phyloP scores from a whole-genome alignment of 345 rosid genomes.

The Bruguiera sexangula region DNA sequence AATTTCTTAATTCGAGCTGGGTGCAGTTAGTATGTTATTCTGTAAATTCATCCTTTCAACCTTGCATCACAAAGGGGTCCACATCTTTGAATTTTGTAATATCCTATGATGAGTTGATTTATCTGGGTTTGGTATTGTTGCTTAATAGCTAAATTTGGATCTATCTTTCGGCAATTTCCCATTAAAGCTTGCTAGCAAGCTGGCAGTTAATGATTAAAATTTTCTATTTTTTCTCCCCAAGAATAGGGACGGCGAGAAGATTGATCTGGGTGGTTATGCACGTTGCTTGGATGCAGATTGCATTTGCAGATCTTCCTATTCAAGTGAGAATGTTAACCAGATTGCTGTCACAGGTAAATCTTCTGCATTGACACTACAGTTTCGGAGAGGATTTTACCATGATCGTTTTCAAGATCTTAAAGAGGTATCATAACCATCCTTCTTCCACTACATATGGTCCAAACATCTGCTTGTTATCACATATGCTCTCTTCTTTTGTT shows the following conservation, averaged over 20 bases:
- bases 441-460: background rate
- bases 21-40: no score
- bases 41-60: no score
- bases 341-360: constrained; percentile 14
- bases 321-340: constrained; percentile 24
- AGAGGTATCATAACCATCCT: constrained; percentile 32
- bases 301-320: constrained; percentile 44
- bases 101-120: background rate
- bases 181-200: background rate
- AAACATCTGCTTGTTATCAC: background rate
- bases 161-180: background rate
- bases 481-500: constrained; percentile 1
- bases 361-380: constrained; percentile 48
- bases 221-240: constrained; percentile 9
- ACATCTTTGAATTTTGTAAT: background rate
- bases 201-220: constrained; percentile 1
- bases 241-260: constrained; percentile 63
- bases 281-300: constrained; percentile 58
- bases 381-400: constrained; percentile 74
- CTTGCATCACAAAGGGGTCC: background rate
- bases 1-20: no score
- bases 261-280: constrained; percentile 41
- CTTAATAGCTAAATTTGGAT: background rate
- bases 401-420: constrained; percentile 55
- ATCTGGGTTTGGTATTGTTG: background rate